A percentile compares a stretch with the other conserved stretches of the same genome.
phyloP scores from a whole-genome alignment of 192 early-diverging fungal species.

The Coemansia sp. region DNA sequence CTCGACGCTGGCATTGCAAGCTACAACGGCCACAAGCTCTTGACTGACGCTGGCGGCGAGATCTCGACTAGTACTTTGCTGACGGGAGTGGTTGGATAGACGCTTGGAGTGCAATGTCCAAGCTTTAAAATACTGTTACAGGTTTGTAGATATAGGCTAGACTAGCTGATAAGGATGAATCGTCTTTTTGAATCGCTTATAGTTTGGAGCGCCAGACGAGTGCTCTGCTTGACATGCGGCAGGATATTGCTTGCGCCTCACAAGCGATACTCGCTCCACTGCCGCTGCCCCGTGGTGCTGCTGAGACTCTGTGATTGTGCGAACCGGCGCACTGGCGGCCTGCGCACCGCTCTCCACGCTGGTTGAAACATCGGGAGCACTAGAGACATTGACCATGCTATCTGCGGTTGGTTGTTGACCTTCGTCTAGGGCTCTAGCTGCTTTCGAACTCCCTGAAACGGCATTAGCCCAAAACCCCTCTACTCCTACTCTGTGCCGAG shows the following conservation, averaged over 20 bases:
- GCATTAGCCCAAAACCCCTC: conserved; percentile 20
- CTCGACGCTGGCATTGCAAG: conserved; percentile 12
- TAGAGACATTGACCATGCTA: no score
- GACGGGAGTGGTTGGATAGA: conserved; percentile 17
- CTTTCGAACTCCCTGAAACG: neutral
- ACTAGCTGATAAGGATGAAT: conserved; percentile 25
- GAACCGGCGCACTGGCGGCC: neutral
- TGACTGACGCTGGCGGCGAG: conserved; percentile 2
- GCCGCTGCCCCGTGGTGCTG: neutral
- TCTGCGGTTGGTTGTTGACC: no score
- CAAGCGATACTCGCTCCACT: neutral
- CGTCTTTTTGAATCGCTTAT: conserved; percentile 49
- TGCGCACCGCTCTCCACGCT: neutral
- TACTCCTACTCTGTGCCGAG: conserved; percentile 8
- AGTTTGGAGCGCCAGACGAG: conserved; percentile 19
- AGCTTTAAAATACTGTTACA: no score
- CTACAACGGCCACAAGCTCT: conserved; percentile 13
- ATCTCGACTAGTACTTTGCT: conserved; percentile 13
- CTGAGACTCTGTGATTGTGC: neutral
- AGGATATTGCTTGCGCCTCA: neutral
- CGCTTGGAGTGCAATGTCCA: neutral
- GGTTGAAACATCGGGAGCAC: neutral
- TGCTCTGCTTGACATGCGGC: neutral
- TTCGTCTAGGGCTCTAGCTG: neutral
- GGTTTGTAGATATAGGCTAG: no score